A percentile compares a stretch with the other conserved stretches of the same genome.
Conservation (phyloP, 306 rosid species). For the Medicago arabica region DNA sequence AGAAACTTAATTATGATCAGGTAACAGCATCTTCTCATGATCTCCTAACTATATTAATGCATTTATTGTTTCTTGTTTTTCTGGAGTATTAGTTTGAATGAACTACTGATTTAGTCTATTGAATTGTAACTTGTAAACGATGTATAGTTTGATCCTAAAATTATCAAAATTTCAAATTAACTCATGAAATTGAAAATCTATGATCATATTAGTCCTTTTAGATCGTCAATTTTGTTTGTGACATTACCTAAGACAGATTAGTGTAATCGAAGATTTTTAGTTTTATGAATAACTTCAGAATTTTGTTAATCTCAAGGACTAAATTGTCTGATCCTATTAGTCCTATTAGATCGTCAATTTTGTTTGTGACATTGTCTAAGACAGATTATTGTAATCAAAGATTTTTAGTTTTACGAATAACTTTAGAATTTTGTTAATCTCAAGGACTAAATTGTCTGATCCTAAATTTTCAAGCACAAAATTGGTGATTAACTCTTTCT, state of each 20-base stretch:
- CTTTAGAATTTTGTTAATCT: background rate
- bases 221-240: background rate
- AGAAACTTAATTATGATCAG: slow-evolving; percentile 80
- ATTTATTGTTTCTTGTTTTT: background rate
- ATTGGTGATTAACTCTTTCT: background rate
- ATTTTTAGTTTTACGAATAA: background rate
- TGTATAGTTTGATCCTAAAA: too few relatives aligned
- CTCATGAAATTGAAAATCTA: too few relatives aligned
- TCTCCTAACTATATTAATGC: background rate
- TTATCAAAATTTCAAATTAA: too few relatives aligned
- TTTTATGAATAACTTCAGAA: background rate
- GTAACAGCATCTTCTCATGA: background rate
- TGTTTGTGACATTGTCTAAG: background rate
- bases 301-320: too few relatives aligned
- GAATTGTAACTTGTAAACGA: background rate
- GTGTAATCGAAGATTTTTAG: background rate
- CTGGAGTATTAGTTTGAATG: background rate
- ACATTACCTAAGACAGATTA: background rate
- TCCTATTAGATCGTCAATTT: too few relatives aligned
- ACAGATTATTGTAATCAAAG: background rate
- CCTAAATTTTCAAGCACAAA: background rate
- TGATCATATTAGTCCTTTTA: too few relatives aligned
- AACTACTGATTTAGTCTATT: background rate
- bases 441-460: background rate
- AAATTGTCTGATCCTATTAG: background rate